phyloP scores from a whole-genome alignment of 805 yeast species.

The Candida vartiovaarae region DNA sequence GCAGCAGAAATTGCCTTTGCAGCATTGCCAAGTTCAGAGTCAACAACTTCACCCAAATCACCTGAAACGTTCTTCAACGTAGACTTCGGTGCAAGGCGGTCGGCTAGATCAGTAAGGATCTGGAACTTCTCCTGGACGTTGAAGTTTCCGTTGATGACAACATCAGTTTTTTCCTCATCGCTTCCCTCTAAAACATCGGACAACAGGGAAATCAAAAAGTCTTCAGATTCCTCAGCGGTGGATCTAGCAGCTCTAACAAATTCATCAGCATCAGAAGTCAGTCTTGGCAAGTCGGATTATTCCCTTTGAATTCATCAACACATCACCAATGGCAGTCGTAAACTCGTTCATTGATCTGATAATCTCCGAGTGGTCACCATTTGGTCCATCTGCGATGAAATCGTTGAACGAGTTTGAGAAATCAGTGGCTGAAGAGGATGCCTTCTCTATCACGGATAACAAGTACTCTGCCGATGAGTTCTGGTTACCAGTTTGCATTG shows the following conservation, averaged over 20 bases:
- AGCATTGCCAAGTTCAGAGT: slow-evolving; percentile 64
- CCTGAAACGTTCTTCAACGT: slow-evolving; percentile 28
- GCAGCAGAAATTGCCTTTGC: slow-evolving; percentile 66
- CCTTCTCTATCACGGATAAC: slow-evolving; percentile 61
- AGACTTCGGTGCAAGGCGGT: slow-evolving; percentile 44
- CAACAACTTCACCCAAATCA: slow-evolving; percentile 66
- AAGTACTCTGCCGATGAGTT: slow-evolving; percentile 66
- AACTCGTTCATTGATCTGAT: slow-evolving; percentile 59
- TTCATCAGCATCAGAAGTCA: slow-evolving; percentile 45
- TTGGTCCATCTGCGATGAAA: slow-evolving; percentile 69
- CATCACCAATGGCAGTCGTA: slow-evolving; percentile 53
- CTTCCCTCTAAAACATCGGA: slow-evolving; percentile 43
- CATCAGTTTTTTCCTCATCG: slow-evolving; percentile 66
- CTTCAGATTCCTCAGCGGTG: slow-evolving; percentile 53
- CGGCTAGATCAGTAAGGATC: slow-evolving; percentile 46
- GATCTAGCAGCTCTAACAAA: slow-evolving; percentile 43
- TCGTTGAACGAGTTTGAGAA: slow-evolving; percentile 73
- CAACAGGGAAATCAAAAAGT: slow-evolving; percentile 52
- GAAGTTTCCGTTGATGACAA: slow-evolving; percentile 68
- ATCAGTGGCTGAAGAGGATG: slow-evolving; percentile 66
- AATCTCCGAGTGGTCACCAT: slow-evolving; percentile 52
- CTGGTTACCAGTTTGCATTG: slow-evolving; percentile 77
- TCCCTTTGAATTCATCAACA: slow-evolving; percentile 65
- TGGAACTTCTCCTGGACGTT: slow-evolving; percentile 69
- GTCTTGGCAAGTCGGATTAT: slow-evolving; percentile 45